Conservation (phyloP, 1,284 basidiomycete species). For the Tilletiopsis washingtonensis region DNA sequence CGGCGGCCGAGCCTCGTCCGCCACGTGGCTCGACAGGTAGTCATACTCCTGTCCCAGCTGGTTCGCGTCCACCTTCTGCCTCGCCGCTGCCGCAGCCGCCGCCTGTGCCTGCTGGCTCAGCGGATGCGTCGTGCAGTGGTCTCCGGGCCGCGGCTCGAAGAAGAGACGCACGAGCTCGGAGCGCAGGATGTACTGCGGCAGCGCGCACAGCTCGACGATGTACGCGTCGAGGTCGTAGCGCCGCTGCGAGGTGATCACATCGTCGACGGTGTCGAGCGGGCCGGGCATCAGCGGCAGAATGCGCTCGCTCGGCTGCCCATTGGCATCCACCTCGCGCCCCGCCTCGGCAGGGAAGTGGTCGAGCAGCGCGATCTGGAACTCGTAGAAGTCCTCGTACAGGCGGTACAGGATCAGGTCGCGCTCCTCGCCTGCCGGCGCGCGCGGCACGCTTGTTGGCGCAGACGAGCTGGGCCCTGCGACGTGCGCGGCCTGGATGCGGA, state of each 20-base stretch:
- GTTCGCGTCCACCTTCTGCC: slow-evolving; percentile 2
- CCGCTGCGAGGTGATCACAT: slow-evolving; percentile 72
- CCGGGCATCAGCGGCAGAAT: slow-evolving; percentile 95
- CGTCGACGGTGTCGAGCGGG: slow-evolving; percentile 71
- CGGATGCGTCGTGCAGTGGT: slow-evolving; percentile 50
- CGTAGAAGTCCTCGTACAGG: slow-evolving; percentile 96
- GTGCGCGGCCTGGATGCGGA: slow-evolving; percentile 81
- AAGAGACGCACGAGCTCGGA: slow-evolving; percentile 75
- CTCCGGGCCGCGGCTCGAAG: slow-evolving; percentile 77
- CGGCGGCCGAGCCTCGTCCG: too few relatives aligned
- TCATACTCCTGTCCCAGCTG: slow-evolving; percentile 20
- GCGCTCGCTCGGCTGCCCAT: slow-evolving; percentile 53
- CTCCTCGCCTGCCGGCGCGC: slow-evolving; percentile 30
- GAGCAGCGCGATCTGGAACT: slow-evolving; percentile 85
- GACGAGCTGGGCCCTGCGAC: slow-evolving; percentile 19
- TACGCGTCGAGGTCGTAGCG: slow-evolving; percentile 82
- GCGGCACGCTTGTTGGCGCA: slow-evolving; percentile 19
- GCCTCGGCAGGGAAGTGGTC: slow-evolving; percentile 81
- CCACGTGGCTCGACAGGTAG: slow-evolving; percentile 13
- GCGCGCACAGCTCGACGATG: slow-evolving; percentile 65
- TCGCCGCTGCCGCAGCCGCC: slow-evolving; percentile 10
- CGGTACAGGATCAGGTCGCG: slow-evolving; percentile 84
- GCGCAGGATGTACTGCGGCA: slow-evolving; percentile 72
- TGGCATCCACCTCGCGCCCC: slow-evolving; percentile 54
- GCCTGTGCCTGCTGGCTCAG: not conserved